Evolutionary conservation across 441 rosid species (phyloP), one percentile per base, ranked within the genome.

Genomic region (Populus hybrid): DNA sequence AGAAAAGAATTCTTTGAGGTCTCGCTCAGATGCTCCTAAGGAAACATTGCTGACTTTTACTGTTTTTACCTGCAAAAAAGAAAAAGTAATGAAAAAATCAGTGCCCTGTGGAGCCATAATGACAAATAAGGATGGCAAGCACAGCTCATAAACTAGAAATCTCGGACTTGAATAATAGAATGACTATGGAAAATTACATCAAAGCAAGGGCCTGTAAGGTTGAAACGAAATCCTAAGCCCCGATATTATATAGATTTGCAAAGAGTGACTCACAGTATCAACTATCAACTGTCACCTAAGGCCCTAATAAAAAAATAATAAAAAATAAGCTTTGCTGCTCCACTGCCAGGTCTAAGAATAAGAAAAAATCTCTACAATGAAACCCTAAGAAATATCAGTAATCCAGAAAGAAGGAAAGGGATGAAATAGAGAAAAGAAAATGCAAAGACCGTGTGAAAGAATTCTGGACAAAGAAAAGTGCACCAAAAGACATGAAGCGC

Each of bases 41-140:
- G 99, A 93, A 84, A 95, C 90, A 70, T 92, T 93, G 85, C 90
- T 86, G 34, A 95, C 95, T 86, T 92, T 92, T 40, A 95, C 85
- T 2, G 98, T 91, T 82, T 80, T 88, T 74, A 81, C 80, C 97
- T 95, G 90, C 88, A 76, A 80, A 61, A 69, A 71, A 46, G 1
- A 16, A 72, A 46, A 10, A 6, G 20, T 20, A 26, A 70, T 0
- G 40, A 36, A 36, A 40, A 65, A n/a, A 8, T 5, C n/a, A 70
- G 12, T 20, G 40, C 23, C 26, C 26, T 10, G 24, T 38, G 30
- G 3, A 16, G 50, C 50, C 50, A 40, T 11, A 11, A 40, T 40
- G 50, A 70, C n/a, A 54, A 30, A 28, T 67, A 54, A 50, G 54
- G 20, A 5, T 18, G 54, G 46, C 6, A 46, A 24, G 10, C 11